Evolutionary conservation across 1,284 basidiomycete genomes (phyloP).

Genomic region (Neolentinus lepideus): DNA sequence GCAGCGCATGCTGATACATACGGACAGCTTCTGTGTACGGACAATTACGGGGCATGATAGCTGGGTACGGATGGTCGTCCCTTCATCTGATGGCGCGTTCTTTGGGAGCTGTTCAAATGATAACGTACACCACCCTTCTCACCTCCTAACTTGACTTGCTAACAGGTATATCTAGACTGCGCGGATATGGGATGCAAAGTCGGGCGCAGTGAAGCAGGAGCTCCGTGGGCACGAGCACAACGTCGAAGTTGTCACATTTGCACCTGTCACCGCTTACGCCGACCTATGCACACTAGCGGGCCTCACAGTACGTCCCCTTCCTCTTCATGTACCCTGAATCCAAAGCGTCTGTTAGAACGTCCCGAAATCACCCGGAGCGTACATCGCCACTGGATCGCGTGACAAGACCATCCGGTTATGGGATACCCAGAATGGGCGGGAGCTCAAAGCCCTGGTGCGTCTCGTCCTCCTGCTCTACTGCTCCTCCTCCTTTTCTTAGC

Average conservation of each 20-base stretch:
- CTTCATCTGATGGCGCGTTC: slow-evolving; percentile 71
- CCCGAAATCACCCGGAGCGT: slow-evolving; percentile 42
- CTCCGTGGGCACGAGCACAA: slow-evolving; percentile 87
- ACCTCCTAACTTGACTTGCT: slow-evolving; percentile 4
- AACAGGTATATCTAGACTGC: slow-evolving; percentile 58
- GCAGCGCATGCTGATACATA: slow-evolving; percentile 2
- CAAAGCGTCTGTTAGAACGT: slow-evolving; percentile 13
- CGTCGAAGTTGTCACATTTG: slow-evolving; percentile 80
- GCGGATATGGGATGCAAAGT: slow-evolving; percentile 72
- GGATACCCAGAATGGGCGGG: slow-evolving; percentile 76
- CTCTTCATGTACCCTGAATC: slow-evolving; percentile 14
- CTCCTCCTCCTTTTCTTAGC: not conserved
- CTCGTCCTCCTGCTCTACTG: not conserved
- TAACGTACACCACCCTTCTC: slow-evolving; percentile 45
- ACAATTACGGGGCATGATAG: slow-evolving; percentile 53
- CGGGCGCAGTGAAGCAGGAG: slow-evolving; percentile 76
- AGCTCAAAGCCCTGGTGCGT: slow-evolving; percentile 53
- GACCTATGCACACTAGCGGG: slow-evolving; percentile 77
- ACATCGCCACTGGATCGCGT: slow-evolving; percentile 76
- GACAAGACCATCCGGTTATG: slow-evolving; percentile 88
- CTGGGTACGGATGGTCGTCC: slow-evolving; percentile 57
- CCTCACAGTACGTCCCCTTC: slow-evolving; percentile 40
- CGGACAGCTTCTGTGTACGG: slow-evolving; percentile 46
- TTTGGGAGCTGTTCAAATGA: slow-evolving; percentile 82
- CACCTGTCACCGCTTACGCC: slow-evolving; percentile 66